A percentile compares a stretch with the other conserved stretches of the same genome.
Conservation (phyloP, 805 yeast species). For the Lachancea sp. region DNA sequence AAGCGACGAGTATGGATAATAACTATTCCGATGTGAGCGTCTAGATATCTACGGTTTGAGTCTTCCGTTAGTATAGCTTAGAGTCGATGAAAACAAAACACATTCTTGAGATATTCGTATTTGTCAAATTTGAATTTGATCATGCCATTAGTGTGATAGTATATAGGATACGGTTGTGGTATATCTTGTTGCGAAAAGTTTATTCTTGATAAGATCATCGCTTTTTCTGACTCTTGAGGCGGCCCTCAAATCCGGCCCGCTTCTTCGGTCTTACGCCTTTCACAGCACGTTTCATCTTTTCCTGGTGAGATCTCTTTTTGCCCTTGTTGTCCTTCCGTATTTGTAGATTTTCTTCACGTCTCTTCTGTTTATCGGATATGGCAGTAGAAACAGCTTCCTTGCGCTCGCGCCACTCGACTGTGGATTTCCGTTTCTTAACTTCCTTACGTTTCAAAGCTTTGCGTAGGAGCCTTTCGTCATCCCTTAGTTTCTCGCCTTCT, state of each 20-base stretch:
- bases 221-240: conserved; percentile 33
- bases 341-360: conserved; percentile 87
- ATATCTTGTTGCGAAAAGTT: not conserved
- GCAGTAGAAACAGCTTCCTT: conserved; percentile 71
- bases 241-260: conserved; percentile 93
- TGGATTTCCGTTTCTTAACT: conserved; percentile 76
- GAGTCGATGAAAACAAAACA: not conserved
- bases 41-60: too few relatives aligned
- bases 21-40: too few relatives aligned
- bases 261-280: conserved; percentile 44
- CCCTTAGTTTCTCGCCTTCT: conserved; percentile 82
- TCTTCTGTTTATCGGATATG: conserved; percentile 67
- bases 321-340: conserved; percentile 83
- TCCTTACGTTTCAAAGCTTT: conserved; percentile 83
- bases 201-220: conserved; percentile 12
- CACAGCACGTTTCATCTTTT: conserved; percentile 58
- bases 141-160: not conserved
- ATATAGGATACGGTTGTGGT: not conserved
- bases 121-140: not conserved
- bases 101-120: not conserved
- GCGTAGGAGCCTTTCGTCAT: conserved; percentile 80
- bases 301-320: conserved; percentile 65
- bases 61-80: not conserved
- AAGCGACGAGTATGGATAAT: conserved; percentile 1
- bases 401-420: conserved; percentile 88